phyloP scores from a whole-genome alignment of 2,329 filamentous ascomycete species.

The Corinectria fuckeliana region DNA sequence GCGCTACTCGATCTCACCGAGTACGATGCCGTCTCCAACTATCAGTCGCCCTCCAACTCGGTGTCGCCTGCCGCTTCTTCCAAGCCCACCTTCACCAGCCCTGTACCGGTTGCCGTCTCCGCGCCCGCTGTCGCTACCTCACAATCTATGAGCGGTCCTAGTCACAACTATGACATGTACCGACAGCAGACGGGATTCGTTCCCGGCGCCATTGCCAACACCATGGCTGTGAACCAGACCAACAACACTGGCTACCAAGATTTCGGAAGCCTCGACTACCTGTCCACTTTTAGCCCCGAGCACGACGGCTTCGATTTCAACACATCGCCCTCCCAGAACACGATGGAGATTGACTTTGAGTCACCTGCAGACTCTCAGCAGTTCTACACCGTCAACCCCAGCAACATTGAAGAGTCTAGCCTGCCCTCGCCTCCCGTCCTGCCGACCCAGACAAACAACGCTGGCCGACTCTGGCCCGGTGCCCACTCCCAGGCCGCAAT shows the following conservation, averaged over 20 bases:
- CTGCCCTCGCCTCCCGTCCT: conserved; percentile 51
- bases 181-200: conserved; percentile 95
- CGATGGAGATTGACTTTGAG: conserved; percentile 68
- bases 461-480: conserved; percentile 85
- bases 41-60: conserved; percentile 61
- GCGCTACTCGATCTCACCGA: conserved; percentile 66
- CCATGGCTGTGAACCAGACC: conserved; percentile 76
- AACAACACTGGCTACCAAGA: conserved; percentile 62
- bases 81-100: conserved; percentile 61
- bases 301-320: conserved; percentile 77
- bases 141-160: conserved; percentile 76
- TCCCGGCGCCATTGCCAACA: conserved; percentile 79
- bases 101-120: conserved; percentile 58
- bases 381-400: conserved; percentile 78
- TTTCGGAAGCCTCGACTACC: conserved; percentile 57
- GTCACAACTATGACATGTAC: conserved; percentile 94
- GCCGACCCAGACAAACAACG: conserved; percentile 59
- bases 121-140: conserved; percentile 64
- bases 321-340: conserved; percentile 66
- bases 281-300: conserved; percentile 63
- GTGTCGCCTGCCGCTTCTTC: conserved; percentile 60
- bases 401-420: conserved; percentile 64
- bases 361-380: conserved; percentile 61
- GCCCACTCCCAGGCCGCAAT: conserved; percentile 91
- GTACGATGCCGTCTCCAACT: conserved; percentile 65